A percentile compares a stretch with the other conserved stretches of the same genome.
phyloP scores from a whole-genome alignment of 2,329 filamentous ascomycete genomes.

The Corinectria fuckeliana region DNA sequence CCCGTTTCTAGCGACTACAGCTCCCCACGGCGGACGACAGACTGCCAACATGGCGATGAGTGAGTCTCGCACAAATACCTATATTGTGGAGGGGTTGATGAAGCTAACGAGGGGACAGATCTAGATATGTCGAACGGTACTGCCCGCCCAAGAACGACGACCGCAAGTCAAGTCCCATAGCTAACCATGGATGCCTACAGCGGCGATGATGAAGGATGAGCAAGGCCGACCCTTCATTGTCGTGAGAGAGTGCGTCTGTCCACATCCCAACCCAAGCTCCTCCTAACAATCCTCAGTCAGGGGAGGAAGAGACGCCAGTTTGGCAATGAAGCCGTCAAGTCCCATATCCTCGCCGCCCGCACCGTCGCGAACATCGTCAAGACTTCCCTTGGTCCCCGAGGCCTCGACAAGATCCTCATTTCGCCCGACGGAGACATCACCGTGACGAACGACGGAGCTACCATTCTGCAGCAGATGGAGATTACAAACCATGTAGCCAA shows the following conservation, averaged over 20 bases:
- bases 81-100: conserved; percentile 34
- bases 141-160: conserved; percentile 18
- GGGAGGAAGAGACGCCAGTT: conserved; percentile 97
- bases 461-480: conserved; percentile 98
- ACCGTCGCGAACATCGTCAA: conserved; percentile 98
- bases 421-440: conserved; percentile 99
- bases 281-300: conserved; percentile 64
- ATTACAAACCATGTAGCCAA: conserved; percentile 98
- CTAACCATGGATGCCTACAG: conserved; percentile 47
- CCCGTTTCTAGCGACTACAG: conserved; percentile 34
- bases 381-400: conserved; percentile 92
- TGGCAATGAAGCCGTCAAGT: conserved; percentile 96
- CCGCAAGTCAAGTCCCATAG: conserved; percentile 10
- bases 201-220: conserved; percentile 91
- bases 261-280: conserved; percentile 12
- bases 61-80: conserved; percentile 42
- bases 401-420: conserved; percentile 98
- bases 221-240: conserved; percentile 97
- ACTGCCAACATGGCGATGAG: conserved; percentile 48
- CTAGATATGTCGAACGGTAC: conserved; percentile 85
- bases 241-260: conserved; percentile 84
- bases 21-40: conserved; percentile 35
- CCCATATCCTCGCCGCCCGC: conserved; percentile 94
- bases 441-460: conserved; percentile 98
- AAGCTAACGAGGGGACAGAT: conserved; percentile 62